Conservation (phyloP, 2,329 filamentous ascomycete genomes). For the Arthrobotrys megalospora region DNA sequence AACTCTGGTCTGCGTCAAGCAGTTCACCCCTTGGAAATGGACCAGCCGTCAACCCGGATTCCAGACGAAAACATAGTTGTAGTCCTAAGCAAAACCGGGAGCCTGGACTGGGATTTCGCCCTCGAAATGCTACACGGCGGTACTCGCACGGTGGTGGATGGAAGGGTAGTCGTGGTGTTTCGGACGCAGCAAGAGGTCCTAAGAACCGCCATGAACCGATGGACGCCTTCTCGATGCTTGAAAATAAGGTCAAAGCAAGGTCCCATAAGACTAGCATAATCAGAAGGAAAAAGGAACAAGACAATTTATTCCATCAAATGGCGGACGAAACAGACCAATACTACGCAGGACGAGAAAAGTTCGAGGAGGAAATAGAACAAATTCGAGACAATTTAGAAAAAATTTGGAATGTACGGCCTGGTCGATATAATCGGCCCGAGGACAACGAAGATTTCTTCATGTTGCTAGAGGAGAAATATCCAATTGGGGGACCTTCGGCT, state of each 20-base stretch:
- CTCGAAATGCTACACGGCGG: background rate
- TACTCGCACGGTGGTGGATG: background rate
- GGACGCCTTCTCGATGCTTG: slow-evolving; percentile 30
- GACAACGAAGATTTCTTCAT: slow-evolving; percentile 35
- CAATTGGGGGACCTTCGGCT: background rate
- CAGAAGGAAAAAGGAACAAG: background rate
- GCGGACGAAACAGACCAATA: slow-evolving; percentile 4
- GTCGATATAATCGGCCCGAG: slow-evolving; percentile 8
- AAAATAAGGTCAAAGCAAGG: slow-evolving; percentile 14
- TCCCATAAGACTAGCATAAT: slow-evolving; percentile 3
- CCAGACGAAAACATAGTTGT: background rate
- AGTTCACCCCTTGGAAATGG: background rate
- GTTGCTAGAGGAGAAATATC: slow-evolving; percentile 26
- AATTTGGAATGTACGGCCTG: slow-evolving; percentile 7
- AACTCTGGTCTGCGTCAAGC: background rate
- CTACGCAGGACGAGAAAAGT: background rate
- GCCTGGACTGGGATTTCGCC: too few relatives aligned
- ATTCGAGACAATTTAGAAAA: slow-evolving; percentile 16
- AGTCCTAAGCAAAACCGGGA: background rate
- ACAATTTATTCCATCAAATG: background rate
- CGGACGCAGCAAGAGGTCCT: background rate
- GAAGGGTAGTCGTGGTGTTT: background rate
- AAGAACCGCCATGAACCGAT: background rate
- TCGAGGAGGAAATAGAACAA: slow-evolving; percentile 8
- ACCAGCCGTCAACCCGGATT: background rate